Evolutionary conservation across 2,329 filamentous ascomycete genomes (phyloP).

Genomic region (Chaetomium globosum): DNA sequence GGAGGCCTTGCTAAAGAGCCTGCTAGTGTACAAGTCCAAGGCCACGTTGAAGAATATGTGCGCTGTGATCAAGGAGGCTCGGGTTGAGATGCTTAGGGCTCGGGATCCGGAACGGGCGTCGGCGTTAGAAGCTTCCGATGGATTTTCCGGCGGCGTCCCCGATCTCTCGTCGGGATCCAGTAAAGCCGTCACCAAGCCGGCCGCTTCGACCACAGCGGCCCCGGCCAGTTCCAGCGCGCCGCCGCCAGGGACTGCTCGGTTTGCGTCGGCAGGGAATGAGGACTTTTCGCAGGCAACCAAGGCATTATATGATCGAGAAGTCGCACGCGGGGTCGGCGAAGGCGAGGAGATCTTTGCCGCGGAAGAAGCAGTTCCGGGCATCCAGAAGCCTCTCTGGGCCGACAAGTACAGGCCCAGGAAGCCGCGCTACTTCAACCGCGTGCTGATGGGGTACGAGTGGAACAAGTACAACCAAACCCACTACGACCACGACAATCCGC

Average conservation of each 20-base stretch:
- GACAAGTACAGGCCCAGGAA: slow-evolving; percentile 86
- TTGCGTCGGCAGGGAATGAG: slow-evolving; percentile 69
- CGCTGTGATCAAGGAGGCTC: slow-evolving; percentile 71
- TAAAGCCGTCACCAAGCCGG: slow-evolving; percentile 31
- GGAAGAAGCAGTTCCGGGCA: slow-evolving; percentile 75
- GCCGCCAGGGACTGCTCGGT: slow-evolving; percentile 65
- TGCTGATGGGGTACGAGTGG: slow-evolving; percentile 99
- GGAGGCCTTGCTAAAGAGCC: slow-evolving; percentile 84
- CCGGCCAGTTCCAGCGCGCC: slow-evolving; percentile 41
- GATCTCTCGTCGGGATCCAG: slow-evolving; percentile 33
- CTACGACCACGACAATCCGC: slow-evolving; percentile 97
- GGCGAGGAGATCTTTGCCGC: slow-evolving; percentile 94
- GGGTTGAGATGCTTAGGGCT: slow-evolving; percentile 66
- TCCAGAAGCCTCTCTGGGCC: slow-evolving; percentile 73
- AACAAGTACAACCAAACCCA: slow-evolving; percentile 99
- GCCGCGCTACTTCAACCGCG: slow-evolving; percentile 94
- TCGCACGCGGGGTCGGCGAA: slow-evolving; percentile 85
- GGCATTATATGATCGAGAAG: slow-evolving; percentile 87
- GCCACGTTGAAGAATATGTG: slow-evolving; percentile 79
- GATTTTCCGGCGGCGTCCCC: slow-evolving; percentile 44
- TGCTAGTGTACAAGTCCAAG: slow-evolving; percentile 89
- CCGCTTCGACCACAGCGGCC: slow-evolving; percentile 24
- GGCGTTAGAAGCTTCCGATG: slow-evolving; percentile 43
- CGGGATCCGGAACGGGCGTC: slow-evolving; percentile 70
- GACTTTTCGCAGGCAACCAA: slow-evolving; percentile 86